Evolutionary conservation across 495 filamentous ascomycete species (phyloP).

Genomic region (Pyrenula aspistea): DNA sequence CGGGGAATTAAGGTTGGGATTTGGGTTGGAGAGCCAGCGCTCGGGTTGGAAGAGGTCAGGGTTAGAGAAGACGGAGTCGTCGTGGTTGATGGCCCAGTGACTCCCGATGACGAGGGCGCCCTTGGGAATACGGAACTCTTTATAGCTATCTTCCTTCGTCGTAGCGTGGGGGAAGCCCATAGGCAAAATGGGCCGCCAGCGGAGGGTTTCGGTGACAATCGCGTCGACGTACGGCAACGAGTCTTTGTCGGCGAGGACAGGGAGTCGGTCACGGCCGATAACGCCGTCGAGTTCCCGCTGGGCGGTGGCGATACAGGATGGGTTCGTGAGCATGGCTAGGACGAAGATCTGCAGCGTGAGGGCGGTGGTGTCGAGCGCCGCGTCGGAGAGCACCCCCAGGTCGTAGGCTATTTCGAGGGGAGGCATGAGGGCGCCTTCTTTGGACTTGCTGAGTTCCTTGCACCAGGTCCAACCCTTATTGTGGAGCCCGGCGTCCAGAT

Average conservation of each 20-base stretch:
- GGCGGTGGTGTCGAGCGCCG: constrained; percentile 23
- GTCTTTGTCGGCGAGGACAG: constrained; percentile 14
- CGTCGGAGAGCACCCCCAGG: constrained; percentile 25
- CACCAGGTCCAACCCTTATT: constrained; percentile 14
- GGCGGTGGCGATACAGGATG: constrained; percentile 27
- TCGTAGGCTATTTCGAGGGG: constrained; percentile 20
- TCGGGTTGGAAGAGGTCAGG: constrained; percentile 30
- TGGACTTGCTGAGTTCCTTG: constrained; percentile 6
- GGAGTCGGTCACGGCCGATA: constrained; percentile 11
- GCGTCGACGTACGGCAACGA: constrained; percentile 33
- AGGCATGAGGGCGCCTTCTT: constrained; percentile 7
- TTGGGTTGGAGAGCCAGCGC: constrained; percentile 21
- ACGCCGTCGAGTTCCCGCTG: constrained; percentile 33
- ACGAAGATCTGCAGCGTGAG: constrained; percentile 22
- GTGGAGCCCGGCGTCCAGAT: constrained; percentile 3
- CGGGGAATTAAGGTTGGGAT: constrained; percentile 6
- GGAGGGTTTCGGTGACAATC: constrained; percentile 27
- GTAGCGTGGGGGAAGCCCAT: constrained; percentile 42
- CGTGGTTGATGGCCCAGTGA: constrained; percentile 32
- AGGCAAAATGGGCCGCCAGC: constrained; percentile 32
- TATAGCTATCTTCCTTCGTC: constrained; percentile 37
- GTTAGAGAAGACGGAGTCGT: constrained; percentile 21
- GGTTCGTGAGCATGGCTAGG: constrained; percentile 21
- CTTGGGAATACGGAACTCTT: constrained; percentile 40
- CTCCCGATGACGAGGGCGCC: constrained; percentile 31